Base-by-base conservation (phyloP, 495 filamentous ascomycete genomes). In the Neurospora sp. region DNA sequence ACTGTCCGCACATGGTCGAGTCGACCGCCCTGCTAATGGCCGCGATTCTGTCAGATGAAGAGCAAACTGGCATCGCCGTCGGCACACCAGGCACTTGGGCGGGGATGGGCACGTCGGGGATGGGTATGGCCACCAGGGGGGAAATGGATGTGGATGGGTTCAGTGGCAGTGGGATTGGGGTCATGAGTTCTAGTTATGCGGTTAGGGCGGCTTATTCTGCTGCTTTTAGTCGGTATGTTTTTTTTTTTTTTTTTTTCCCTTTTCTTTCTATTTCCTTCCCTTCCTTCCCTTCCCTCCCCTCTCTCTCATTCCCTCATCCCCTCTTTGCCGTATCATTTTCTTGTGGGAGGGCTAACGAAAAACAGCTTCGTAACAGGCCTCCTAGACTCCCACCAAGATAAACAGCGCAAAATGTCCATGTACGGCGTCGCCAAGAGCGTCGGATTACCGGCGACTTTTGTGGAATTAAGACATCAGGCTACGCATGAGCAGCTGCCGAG, bases 311-410 rank as follows among this genome's bases (percentile, higher is more conserved):
- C n/a, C n/a, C n/a, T n/a, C n/a, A n/a, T n/a, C n/a, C n/a, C n/a
- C n/a, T n/a, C n/a, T n/a, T n/a, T n/a, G n/a, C n/a, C n/a, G n/a
- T n/a, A n/a, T n/a, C n/a, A n/a, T n/a, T n/a, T n/a, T n/a, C n/a
- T n/a, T n/a, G n/a, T n/a, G n/a, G n/a, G n/a, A n/a, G n/a, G n/a
- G n/a, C n/a, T n/a, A n/a, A n/a, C n/a, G n/a, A n/a, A n/a, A n/a
- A n/a, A 23, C 75, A 95, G 94, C 73, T 98, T 98, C 79, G 94
- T 97, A 8, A 98, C 96, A 2, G 94, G 94, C 37, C 87, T 97
- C 27, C 85, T 95, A 6, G 94, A 96, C 79, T 87, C 89, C 5
- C 89, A 91, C 73, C 89, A 94, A 75, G 86, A 90, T 77, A 88
- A 88, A 71, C 84, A 85, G 59, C 89, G 89, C 73, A 92, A 92